phyloP scores from a whole-genome alignment of 306 rosid genomes.

The Trichosanthes cucumerina region DNA sequence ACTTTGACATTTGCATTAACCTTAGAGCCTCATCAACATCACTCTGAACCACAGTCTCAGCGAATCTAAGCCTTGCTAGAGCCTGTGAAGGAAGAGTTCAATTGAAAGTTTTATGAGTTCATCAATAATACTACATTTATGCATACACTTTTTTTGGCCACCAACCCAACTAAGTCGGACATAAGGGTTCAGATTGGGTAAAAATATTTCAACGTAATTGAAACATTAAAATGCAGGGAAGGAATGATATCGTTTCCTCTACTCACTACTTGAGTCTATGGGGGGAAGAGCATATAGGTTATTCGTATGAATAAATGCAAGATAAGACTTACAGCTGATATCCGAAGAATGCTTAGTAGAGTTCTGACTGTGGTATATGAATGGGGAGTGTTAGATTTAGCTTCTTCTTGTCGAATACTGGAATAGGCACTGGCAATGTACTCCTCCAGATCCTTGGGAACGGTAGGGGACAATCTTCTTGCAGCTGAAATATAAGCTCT shows the following conservation, averaged over 20 bases:
- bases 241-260: neutral
- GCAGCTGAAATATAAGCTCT: constrained; percentile 94
- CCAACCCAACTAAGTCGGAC: neutral
- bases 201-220: neutral
- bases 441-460: constrained; percentile 81
- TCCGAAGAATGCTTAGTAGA: constrained; percentile 91
- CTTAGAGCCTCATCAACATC: constrained; percentile 95
- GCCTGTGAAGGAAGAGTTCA: constrained; percentile 43
- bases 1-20: constrained; percentile 97
- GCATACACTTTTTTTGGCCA: neutral
- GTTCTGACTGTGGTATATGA: constrained; percentile 95
- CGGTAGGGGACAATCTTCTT: constrained; percentile 77
- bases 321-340: constrained; percentile 63
- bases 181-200: neutral
- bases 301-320: neutral
- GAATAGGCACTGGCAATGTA: constrained; percentile 91
- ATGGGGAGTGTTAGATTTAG: constrained; percentile 78
- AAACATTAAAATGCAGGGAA: neutral
- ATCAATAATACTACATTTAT: neutral
- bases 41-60: constrained; percentile 87
- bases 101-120: neutral
- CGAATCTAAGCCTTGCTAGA: constrained; percentile 83
- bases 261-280: neutral
- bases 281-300: neutral
- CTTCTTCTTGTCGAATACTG: constrained; percentile 88